Conservation (phyloP, 768 basidiomycete genomes). For the Cyathus striatus region DNA sequence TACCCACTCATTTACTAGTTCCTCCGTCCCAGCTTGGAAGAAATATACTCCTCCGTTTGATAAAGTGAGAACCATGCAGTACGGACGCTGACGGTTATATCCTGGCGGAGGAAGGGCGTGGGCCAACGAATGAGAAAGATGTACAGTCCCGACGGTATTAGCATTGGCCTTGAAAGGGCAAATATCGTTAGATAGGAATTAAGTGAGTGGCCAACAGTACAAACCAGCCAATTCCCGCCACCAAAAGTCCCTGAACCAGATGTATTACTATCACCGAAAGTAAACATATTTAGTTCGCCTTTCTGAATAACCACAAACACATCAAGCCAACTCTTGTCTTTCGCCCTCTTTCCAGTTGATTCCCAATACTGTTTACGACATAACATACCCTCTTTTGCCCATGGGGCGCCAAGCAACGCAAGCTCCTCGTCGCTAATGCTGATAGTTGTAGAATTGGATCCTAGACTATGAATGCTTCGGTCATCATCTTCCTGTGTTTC, state of each 20-base stretch:
- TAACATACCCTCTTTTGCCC: constrained; percentile 98
- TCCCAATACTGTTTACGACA: constrained; percentile 96
- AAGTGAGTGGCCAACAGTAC: no score
- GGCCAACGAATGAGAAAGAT: constrained; percentile 83
- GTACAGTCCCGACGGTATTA: constrained; percentile 72
- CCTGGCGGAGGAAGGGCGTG: constrained; percentile 88
- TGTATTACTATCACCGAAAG: constrained; percentile 75
- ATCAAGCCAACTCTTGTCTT: constrained; percentile 88
- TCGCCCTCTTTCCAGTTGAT: constrained; percentile 73
- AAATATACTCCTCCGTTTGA: constrained; percentile 91
- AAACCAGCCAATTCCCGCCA: constrained; percentile 96
- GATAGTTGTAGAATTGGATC: constrained; percentile 64
- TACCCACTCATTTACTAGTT: constrained; percentile 98
- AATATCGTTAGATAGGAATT: no score
- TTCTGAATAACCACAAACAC: constrained; percentile 95
- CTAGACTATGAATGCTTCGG: constrained; percentile 60
- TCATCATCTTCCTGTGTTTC: constrained; percentile 91
- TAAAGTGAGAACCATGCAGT: constrained; percentile 92
- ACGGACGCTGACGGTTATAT: constrained; percentile 84
- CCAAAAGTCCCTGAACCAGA: constrained; percentile 69
- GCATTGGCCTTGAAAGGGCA: constrained; percentile 80
- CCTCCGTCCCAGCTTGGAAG: constrained; percentile 98
- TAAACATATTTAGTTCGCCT: constrained; percentile 94
- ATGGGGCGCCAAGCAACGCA: constrained; percentile 91
- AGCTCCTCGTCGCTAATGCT: constrained; percentile 95